Evolutionary conservation across 2,329 filamentous ascomycete species (phyloP), one percentile per base, ranked within the genome.

Genomic region (Fusarium secorum): DNA sequence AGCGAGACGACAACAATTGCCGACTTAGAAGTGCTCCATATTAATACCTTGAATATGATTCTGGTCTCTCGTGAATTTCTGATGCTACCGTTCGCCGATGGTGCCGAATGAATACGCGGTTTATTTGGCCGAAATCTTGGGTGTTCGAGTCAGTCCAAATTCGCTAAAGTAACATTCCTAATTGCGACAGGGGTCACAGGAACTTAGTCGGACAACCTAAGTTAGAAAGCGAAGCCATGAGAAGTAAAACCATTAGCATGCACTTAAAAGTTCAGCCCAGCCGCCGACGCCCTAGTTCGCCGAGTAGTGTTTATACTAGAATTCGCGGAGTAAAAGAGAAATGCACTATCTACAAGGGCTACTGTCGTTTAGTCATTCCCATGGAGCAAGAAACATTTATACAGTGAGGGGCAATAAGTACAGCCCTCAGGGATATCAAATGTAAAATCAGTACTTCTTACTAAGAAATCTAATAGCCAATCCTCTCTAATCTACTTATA

Each of bases 81-180:
- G 14, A 32, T 18, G 11, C 6, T 18, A 32, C 5, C 8, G 45
- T 49, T 2, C 15, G 7, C n/a, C 45, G n/a, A 49, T 22, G 4
- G 4, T 49, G 15, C n/a, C n/a, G n/a, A 32, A 14, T 5, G 11
- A 6, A 18, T 24, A 22, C n/a, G 8, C 15, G 11, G 11, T 14
- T 14, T 10, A 13, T 0, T 18, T 13, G 4, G 28, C 11, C 4
- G 4, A 14, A 7, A 2, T 18, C 7, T 48, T 7, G 3, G 8
- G n/a, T 49, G 28, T 22, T 18, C 4, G 7, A 22, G 28, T 18
- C n/a, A 18, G 15, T 17, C 7, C 11, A 18, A 18, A 22, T 22
- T 14, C n/a, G 9, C 28, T 7, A 7, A 14, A 7, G 20, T 22
- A 4, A 22, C 5, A 13, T 9, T 9, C 3, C 1, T 13, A 18